Conservation (phyloP, 2,329 filamentous ascomycete genomes). For the Xylariaceae sp. region DNA sequence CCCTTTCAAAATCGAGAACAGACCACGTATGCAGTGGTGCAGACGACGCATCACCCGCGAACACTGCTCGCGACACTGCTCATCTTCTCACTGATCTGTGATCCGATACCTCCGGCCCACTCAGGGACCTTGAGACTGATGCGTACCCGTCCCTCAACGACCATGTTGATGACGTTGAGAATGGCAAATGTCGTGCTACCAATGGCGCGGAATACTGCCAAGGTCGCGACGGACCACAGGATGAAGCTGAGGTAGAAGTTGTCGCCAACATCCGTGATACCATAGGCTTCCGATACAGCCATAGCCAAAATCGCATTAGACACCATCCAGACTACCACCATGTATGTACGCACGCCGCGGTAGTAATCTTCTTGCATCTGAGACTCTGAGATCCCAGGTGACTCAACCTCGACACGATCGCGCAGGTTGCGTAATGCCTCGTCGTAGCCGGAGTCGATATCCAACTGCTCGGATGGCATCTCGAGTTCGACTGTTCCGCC, state of each 20-base stretch:
- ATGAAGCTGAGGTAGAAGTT: slow-evolving; percentile 94
- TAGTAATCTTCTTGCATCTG: slow-evolving; percentile 99
- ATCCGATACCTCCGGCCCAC: slow-evolving; percentile 44
- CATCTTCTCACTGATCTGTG: slow-evolving; percentile 43
- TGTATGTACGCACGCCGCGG: slow-evolving; percentile 93
- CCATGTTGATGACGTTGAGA: slow-evolving; percentile 77
- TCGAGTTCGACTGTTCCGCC: slow-evolving; percentile 85
- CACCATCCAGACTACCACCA: slow-evolving; percentile 94
- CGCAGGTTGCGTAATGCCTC: slow-evolving; percentile 94
- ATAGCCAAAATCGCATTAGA: slow-evolving; percentile 91
- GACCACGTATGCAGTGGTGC: too few species aligned
- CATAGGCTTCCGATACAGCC: slow-evolving; percentile 85
- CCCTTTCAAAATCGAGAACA: too few species aligned
- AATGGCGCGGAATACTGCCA: slow-evolving; percentile 85
- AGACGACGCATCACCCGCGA: slow-evolving; percentile 8
- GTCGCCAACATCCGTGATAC: slow-evolving; percentile 64
- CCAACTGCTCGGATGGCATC: slow-evolving; percentile 96
- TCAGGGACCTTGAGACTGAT: slow-evolving; percentile 54
- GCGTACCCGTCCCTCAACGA: slow-evolving; percentile 79
- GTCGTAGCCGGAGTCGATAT: slow-evolving; percentile 97
- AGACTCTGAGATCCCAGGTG: slow-evolving; percentile 60
- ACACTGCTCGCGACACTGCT: slow-evolving; percentile 43
- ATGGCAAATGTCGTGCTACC: slow-evolving; percentile 79
- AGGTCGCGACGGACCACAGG: slow-evolving; percentile 81
- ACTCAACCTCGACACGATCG: slow-evolving; percentile 81